Base-by-base conservation (phyloP, 805 yeast genomes). In the Nakazawaea laoshanensis region DNA sequence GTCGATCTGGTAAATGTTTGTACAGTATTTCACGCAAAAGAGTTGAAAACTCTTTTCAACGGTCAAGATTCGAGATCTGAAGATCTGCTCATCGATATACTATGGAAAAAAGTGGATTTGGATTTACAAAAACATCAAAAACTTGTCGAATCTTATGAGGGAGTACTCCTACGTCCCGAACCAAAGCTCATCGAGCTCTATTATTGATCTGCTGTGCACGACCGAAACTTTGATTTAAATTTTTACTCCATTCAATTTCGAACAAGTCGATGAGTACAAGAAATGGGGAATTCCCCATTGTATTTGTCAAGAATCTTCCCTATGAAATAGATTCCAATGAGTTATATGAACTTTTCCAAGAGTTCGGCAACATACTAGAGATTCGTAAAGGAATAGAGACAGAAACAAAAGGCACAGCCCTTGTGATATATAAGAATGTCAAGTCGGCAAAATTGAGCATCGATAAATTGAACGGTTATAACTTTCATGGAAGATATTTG, bases 271-370 rank as follows among this genome's bases (percentile, higher is more conserved):
- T 32, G 35, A 32, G 30, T 15, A 29, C 18, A 20, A 17, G 15
- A 23, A 22, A 25, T 11, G 19, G 19, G 5, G 53, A 52, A 20
- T 56, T 53, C 19, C 63, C 63, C 3, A 49, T 57, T 12, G 30
- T 77, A 12, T 59, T 62, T 38, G 74, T 74, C 19, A 73, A 71
- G 47, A 77, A 77, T 45, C 57, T 77, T 5, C 77, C 83, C 2
- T 77, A 64, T 44, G 63, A 62, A 17, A 58, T 67, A 1, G 53
- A 68, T 4, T 42, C 67, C 0, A 57, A 53, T 3, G 67, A 70
- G 24, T 51, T 77, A 21, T 74, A 67, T 43, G 66, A 63, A 18
- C 53, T 75, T 5, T 68, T 74, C 41, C 71, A 73, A 4, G 62
- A 65, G 34, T 74, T 60, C 46, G 84, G 83, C 2, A 63, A 65